A percentile compares a stretch with the other conserved stretches of the same genome.
Conservation (phyloP, 2,329 filamentous ascomycete genomes). For the Xylaria arbuscula region DNA sequence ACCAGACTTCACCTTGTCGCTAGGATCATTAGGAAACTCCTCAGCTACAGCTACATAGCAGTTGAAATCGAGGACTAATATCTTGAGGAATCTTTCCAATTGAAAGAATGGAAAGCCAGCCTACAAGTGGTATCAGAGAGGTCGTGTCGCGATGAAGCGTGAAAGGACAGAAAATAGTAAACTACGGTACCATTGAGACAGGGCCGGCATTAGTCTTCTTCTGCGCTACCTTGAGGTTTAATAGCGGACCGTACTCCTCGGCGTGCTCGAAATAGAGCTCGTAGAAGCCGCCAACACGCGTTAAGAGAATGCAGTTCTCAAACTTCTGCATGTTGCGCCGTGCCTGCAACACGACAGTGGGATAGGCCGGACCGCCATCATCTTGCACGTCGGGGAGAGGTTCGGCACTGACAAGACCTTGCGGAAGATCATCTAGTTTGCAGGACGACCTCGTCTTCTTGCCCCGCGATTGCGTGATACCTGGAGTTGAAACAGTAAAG, state of each 20-base stretch:
- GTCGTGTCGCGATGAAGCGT: conserved; percentile 33
- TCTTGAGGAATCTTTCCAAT: conserved; percentile 90
- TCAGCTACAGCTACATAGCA: conserved; percentile 94
- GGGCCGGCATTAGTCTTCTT: conserved; percentile 82
- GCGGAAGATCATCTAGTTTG: conserved; percentile 67
- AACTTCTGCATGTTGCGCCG: conserved; percentile 91
- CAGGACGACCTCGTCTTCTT: conserved; percentile 67
- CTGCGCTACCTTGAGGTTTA: conserved; percentile 86
- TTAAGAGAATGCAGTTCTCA: conserved; percentile 89
- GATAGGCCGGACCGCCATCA: conserved; percentile 70
- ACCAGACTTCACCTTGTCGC: conserved; percentile 77
- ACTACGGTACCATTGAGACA: conserved; percentile 80
- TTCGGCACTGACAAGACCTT: conserved; percentile 55
- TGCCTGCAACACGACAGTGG: conserved; percentile 89
- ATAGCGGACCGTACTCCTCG: conserved; percentile 83
- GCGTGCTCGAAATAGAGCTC: conserved; percentile 98
- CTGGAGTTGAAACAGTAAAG: conserved; percentile 1
- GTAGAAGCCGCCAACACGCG: conserved; percentile 94
- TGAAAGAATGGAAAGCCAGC: conserved; percentile 95
- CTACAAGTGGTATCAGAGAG: conserved; percentile 56
- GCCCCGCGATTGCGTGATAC: conserved; percentile 54
- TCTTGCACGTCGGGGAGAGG: conserved; percentile 48
- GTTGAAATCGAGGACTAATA: conserved; percentile 89
- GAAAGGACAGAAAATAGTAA: conserved; percentile 28
- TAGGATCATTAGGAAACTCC: conserved; percentile 81